Base-by-base conservation (phyloP, 1,284 basidiomycete species). In the Naganishia sp. region DNA sequence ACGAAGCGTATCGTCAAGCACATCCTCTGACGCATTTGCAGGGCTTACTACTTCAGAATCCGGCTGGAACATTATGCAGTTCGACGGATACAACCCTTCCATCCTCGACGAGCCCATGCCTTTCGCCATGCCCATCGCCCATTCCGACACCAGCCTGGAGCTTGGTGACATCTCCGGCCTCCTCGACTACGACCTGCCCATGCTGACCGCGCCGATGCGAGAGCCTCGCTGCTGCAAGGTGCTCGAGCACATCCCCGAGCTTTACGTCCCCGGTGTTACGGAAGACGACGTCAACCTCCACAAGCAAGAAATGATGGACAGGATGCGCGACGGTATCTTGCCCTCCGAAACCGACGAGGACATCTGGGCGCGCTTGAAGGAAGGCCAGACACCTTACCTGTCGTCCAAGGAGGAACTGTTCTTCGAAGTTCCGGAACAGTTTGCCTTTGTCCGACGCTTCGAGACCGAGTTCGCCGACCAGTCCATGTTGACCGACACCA, bases 91-190 rank as follows among this genome's bases (percentile, higher is more conserved):
- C 45, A 59, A 59, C 45, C 56, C 56, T 0, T 25, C 45, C 16
- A 31, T 59, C 18, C 15, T 48, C 3, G 56, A 59, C 31, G 56
- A 59, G 25, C 28, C 45, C 28, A 49, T 49, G 56, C 56, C 56
- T 9, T 59, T 59, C 45, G 31, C n/a, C 15, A 25, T 49, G 28
- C 45, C 56, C 10, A 18, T 25, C 15, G 21, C 31, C 16, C 28
- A 49, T 6, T 33, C 56, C 18, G 56, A 59, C 31, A 42, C 31
- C 31, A 39, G 18, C n/a, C 39, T 55, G 16, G 53, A 55, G 18
- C 53, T 55, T 36, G 31, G 33, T 13, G 53, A 55, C 53, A 21
- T 55, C 13, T 55, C 49, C 31, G 31, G 21, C n/a, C 16, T 55
- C 13, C 53, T 18, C 18, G 11, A 9, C 16, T 33, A 55, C 36